Base-by-base conservation (phyloP, 768 basidiomycete genomes). In the Termitomyces sp. region DNA sequence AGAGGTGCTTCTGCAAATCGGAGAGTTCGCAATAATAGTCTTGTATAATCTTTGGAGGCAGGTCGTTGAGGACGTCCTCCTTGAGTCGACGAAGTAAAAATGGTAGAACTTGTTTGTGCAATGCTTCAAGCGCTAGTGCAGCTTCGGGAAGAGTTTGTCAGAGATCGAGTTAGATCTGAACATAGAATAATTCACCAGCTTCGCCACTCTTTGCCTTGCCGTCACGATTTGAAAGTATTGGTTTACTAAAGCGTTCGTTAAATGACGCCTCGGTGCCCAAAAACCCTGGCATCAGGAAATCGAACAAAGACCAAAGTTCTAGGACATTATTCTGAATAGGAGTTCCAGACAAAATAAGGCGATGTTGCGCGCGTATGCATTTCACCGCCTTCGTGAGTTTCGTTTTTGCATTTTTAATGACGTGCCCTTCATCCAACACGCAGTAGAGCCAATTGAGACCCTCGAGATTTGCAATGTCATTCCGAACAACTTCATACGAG, bases 231-330 rank as follows among this genome's bases (percentile, higher is more conserved):
- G 93, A 91, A 52, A 97, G 75, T 48, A 99, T 98, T 2, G 97
- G 97, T 68, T 95, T 97, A 60, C 93, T 88, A 68, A 97, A 99
- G 32, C 93, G 84, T 57, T 98, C 95, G 65, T 93, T 96, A 78
- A 99, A 99, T 2, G 88, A 89, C 14, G 87, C 72, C 71, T 98
- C 97, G 13, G 90, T 94, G n/a, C 97, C 97, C 52, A 99, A 77
- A 76, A 99, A 98, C 4, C 97, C 97, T 16, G 97, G 97, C 97
- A 99, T 99, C 63, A 99, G 76, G 76, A 98, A 99, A 73, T 99
- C 97, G 71, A 99, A 99, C 44, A 99, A 76, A 72, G 93, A 97
- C 97, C 97, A 99, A 2, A 99, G 76, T 69, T 99, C 97, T 49
- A 99, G 78, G 2, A 99, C 95, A 69, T 99, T 98, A 71, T 99